phyloP scores from a whole-genome alignment of 441 rosid species.

The Omphalea diandra region DNA sequence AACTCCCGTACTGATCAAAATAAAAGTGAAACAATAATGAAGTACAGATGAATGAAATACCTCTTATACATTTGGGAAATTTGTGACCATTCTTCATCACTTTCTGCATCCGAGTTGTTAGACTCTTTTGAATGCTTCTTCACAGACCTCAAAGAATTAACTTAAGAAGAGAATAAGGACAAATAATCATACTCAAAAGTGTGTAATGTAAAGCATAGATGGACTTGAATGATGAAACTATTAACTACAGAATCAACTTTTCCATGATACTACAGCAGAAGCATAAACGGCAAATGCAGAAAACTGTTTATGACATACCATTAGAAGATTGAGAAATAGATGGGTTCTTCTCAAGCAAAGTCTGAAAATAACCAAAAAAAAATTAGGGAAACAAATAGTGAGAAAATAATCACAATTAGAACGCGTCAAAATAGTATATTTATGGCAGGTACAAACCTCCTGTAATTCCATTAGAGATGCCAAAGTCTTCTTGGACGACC shows the following conservation, averaged over 20 bases:
- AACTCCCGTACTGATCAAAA: not conserved
- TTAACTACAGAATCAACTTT: not conserved
- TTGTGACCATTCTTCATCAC: conserved; percentile 63
- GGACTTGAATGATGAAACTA: not conserved
- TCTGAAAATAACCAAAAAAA: conserved; percentile 40
- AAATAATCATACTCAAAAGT: not conserved
- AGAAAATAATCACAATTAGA: not conserved
- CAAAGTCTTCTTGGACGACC: conserved; percentile 68
- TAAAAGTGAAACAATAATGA: not conserved
- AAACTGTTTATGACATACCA: conserved; percentile 41
- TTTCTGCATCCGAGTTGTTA: conserved; percentile 39
- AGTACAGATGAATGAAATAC: conserved; percentile 31
- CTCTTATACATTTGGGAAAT: conserved; percentile 64
- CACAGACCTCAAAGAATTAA: conserved; percentile 32
- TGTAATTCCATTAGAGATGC: conserved; percentile 74
- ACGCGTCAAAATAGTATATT: conserved; percentile 4
- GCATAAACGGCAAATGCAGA: not conserved
- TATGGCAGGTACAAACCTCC: conserved; percentile 44
- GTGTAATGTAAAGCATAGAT: not conserved
- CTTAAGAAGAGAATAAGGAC: conserved; percentile 24
- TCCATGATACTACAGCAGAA: not conserved
- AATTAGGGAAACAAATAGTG: not conserved
- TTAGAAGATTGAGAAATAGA: conserved; percentile 51
- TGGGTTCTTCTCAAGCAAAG: conserved; percentile 81
- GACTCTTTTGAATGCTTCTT: conserved; percentile 35